Evolutionary conservation across 768 basidiomycete species (phyloP), one percentile per base, ranked within the genome.

Genomic region (Leccinum uliginosum): DNA sequence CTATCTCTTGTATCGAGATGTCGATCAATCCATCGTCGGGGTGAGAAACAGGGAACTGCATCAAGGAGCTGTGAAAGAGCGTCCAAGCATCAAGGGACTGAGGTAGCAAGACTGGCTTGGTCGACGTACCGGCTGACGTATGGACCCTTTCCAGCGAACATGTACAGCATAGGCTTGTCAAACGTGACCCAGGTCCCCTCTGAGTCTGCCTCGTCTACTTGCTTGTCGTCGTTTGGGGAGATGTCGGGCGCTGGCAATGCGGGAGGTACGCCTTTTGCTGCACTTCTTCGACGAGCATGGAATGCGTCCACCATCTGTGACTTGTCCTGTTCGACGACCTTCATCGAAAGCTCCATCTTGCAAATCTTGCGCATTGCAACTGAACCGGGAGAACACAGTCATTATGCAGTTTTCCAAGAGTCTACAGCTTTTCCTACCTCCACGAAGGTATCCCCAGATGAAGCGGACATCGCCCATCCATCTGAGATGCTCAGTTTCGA

Each of bases 381-480:
- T 89, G 54, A 38, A 43, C 56, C 56, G 54, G 43, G 52, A 45
- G 43, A 44, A 24, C 34, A 34, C 30, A 43, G 47, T 51, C 46
- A 43, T 21, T 26, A 2, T 17, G 11, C 40, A 43, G 32, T 24
- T 5, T 0, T 5, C 4, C 17, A 52, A 40, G 15, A 38, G 1
- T 8, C 7, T 10, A 19, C 15, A 14, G 14, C 9, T 17, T 30
- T 21, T 7, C 83, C 59, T 66, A 90, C 90, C 64, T 69, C 86
- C 89, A 50, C 82, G 77, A 3, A 94, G 66, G 65, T 83, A 83
- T 9, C 93, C 93, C 57, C 82, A 74, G 29, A 86, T 68, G 69
- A 95, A 95, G 9, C 93, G 85, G 12, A 79, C 75, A 64, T 87
- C 87, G 10, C 93, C 93, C 85, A 95, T 86, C 86, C 89, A 93